A percentile compares a stretch with the other conserved stretches of the same genome.
Evolutionary conservation across 1,284 basidiomycete species (phyloP).

Genomic region (Sporisorium iseilematis-ciliati): DNA sequence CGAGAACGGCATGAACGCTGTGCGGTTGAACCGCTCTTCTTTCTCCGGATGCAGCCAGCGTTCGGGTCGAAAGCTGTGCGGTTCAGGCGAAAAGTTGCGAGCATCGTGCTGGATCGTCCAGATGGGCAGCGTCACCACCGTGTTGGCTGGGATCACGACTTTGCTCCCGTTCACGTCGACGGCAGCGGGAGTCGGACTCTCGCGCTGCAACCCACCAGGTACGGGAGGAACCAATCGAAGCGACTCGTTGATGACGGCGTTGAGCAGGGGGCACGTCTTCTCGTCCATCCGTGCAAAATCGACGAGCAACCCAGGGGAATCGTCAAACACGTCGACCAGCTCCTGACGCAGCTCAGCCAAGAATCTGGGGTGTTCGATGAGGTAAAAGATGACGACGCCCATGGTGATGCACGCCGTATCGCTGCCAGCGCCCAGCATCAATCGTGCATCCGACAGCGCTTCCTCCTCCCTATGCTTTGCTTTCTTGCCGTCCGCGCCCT

Average conservation of each 20-base stretch:
- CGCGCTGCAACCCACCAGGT: slow-evolving; percentile 38
- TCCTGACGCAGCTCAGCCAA: slow-evolving; percentile 26
- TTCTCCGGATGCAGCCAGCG: slow-evolving; percentile 35
- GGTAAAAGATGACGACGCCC: slow-evolving; percentile 35
- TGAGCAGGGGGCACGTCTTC: slow-evolving; percentile 40
- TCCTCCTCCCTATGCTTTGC: slow-evolving; percentile 12
- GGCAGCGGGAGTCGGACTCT: slow-evolving; percentile 8
- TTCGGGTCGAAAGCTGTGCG: slow-evolving; percentile 34
- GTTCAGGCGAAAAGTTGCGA: slow-evolving; percentile 38
- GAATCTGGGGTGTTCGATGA: slow-evolving; percentile 25
- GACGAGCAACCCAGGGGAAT: slow-evolving; percentile 19
- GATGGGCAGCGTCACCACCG: slow-evolving; percentile 34
- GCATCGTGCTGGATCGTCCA: slow-evolving; percentile 39
- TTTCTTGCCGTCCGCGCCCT: not conserved
- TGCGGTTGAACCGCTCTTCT: slow-evolving; percentile 26
- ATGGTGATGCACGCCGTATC: slow-evolving; percentile 46
- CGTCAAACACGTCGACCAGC: slow-evolving; percentile 29
- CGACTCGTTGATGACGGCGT: slow-evolving; percentile 50
- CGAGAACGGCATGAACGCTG: slow-evolving; percentile 42
- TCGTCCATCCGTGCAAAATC: slow-evolving; percentile 28
- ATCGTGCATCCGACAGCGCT: slow-evolving; percentile 32
- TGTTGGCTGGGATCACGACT: slow-evolving; percentile 26
- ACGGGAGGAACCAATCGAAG: slow-evolving; percentile 42
- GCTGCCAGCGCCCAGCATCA: slow-evolving; percentile 50
- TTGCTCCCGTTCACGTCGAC: slow-evolving; percentile 27